These are phyloP conservation scores for Parascedosporium putredinis DNA, from an alignment of 2,329 filamentous ascomycete species.

Conservation along the genomic window DNA sequence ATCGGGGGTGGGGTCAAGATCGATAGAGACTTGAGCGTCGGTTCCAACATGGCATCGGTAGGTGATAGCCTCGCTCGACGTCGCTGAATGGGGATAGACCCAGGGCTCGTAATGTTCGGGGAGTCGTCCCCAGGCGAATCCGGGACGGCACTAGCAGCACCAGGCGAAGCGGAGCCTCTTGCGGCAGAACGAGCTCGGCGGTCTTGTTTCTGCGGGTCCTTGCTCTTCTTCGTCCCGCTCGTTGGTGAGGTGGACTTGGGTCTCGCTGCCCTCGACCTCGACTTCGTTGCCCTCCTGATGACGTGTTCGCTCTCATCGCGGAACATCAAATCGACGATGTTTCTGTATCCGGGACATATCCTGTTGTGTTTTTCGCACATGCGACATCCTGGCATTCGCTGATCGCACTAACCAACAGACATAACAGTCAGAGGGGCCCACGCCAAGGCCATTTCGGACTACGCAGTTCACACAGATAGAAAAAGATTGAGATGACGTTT, in stretches of 20 bases:
- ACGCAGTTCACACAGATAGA: background rate
- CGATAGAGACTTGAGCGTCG: background rate
- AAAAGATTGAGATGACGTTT: background rate
- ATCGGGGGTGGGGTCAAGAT: constrained; percentile 4
- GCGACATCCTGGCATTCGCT: constrained; percentile 38
- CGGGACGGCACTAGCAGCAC: background rate
- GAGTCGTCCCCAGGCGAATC: background rate
- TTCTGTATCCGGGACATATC: constrained; percentile 44
- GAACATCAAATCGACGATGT: constrained; percentile 46
- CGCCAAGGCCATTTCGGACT: background rate
- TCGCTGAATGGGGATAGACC: background rate
- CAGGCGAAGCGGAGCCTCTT: background rate
- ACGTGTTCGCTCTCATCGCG: constrained; percentile 46
- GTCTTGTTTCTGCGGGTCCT: background rate
- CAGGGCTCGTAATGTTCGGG: background rate
- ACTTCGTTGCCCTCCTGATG: constrained; percentile 37
- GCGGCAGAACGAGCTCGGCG: background rate
- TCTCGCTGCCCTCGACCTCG: background rate
- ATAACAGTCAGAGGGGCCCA: background rate
- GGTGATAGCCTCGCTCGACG: background rate
- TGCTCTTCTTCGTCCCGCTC: constrained; percentile 2
- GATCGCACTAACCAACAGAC: constrained; percentile 34
- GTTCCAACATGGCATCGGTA: background rate
- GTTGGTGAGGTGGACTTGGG: constrained; percentile 4
- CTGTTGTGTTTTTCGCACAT: constrained; percentile 43